These are phyloP conservation scores for Lachancea mirantina DNA, from an alignment of 805 yeast genomes.

Conservation along the genomic window DNA sequence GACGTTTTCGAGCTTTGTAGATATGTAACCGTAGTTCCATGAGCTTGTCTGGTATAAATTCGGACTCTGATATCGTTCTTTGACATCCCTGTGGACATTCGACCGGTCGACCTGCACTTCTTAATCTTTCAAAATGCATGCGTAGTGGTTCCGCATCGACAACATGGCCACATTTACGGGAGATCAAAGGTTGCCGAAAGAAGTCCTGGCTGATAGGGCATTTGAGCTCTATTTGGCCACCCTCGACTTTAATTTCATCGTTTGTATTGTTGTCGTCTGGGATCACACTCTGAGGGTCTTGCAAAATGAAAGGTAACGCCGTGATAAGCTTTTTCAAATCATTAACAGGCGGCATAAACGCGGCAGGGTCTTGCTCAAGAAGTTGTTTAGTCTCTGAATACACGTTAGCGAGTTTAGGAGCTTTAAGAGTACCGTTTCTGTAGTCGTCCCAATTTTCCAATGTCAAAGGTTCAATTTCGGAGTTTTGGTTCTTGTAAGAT, in stretches of 20 bases:
- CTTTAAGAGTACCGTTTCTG: constrained; percentile 8
- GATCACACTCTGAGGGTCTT: constrained; percentile 55
- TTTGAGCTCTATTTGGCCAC: constrained; percentile 59
- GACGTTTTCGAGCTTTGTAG: constrained; percentile 6
- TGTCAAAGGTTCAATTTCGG: constrained; percentile 13
- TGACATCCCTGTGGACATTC: constrained; percentile 61
- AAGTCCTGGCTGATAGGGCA: constrained; percentile 58
- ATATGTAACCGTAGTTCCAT: constrained; percentile 51
- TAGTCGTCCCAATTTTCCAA: constrained; percentile 21
- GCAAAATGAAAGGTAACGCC: constrained; percentile 41
- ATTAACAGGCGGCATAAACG: neutral
- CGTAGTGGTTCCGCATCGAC: constrained; percentile 54
- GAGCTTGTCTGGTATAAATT: constrained; percentile 41
- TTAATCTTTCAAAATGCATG: constrained; percentile 34
- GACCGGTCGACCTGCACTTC: constrained; percentile 9
- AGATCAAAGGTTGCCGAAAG: constrained; percentile 50
- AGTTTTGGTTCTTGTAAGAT: constrained; percentile 11
- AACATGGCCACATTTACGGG: constrained; percentile 52
- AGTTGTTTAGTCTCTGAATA: constrained; percentile 1
- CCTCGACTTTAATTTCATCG: constrained; percentile 59
- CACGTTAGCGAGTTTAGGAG: constrained; percentile 15
- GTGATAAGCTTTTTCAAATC: constrained; percentile 24
- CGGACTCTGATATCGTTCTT: constrained; percentile 29
- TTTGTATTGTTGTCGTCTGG: constrained; percentile 39
- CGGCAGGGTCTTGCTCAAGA: neutral